Evolutionary conservation across 2,329 filamentous ascomycete species (phyloP).

Genomic region (Leptographium procerum): DNA sequence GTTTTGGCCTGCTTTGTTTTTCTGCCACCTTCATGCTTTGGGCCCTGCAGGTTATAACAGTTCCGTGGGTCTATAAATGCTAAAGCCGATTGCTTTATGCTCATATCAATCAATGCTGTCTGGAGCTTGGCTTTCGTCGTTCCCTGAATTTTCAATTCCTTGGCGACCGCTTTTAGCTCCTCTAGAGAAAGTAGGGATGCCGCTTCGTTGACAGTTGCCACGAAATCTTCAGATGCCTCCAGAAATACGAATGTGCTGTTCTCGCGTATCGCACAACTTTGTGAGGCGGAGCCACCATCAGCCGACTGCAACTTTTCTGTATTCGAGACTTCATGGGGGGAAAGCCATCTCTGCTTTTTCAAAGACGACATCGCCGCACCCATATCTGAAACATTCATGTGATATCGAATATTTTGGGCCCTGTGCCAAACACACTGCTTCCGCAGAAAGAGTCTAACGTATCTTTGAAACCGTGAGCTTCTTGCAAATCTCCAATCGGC

Average conservation of each 20-base stretch:
- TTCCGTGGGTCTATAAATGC: background rate
- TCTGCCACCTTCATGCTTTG: background rate
- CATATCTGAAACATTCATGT: constrained; percentile 71
- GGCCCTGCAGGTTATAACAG: background rate
- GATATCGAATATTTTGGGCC: constrained; percentile 63
- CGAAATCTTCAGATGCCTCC: constrained; percentile 61
- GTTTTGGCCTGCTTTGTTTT: background rate
- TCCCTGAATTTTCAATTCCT: constrained; percentile 75
- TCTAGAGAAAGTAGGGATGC: constrained; percentile 73
- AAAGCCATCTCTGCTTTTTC: constrained; percentile 34
- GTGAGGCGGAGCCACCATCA: background rate
- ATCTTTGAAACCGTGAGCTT: background rate
- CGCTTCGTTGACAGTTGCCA: constrained; percentile 72
- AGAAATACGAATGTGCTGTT: constrained; percentile 57
- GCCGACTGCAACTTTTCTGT: background rate
- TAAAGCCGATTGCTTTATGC: constrained; percentile 63
- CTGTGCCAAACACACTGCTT: constrained; percentile 91
- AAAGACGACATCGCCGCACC: constrained; percentile 53
- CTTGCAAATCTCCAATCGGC: too few species aligned
- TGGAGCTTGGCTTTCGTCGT: constrained; percentile 79
- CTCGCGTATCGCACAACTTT: background rate
- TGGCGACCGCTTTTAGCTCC: constrained; percentile 74
- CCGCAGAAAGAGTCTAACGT: constrained; percentile 76
- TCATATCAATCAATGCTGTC: constrained; percentile 60
- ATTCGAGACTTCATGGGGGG: background rate